Conservation (phyloP, 2,329 filamentous ascomycete species). For the Ceratocystis variospora region DNA sequence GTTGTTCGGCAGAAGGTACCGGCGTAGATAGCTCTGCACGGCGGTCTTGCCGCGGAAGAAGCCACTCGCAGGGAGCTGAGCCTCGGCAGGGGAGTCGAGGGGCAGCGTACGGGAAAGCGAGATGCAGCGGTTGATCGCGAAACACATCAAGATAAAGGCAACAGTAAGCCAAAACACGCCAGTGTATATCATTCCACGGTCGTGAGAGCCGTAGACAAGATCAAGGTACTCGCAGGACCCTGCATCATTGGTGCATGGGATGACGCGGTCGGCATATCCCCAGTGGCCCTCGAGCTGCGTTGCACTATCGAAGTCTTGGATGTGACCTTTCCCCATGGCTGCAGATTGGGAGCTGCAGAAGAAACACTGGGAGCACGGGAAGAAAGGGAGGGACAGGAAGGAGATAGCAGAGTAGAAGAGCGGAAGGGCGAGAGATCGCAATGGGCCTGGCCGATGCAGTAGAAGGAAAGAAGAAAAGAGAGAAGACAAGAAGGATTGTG, state of each 20-base stretch:
- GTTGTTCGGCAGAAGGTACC: constrained; percentile 48
- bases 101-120: background rate
- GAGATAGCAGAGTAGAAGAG: background rate
- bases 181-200: constrained; percentile 37
- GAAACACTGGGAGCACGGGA: background rate
- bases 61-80: constrained; percentile 16
- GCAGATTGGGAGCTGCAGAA: background rate
- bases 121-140: constrained; percentile 21
- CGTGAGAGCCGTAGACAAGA: constrained; percentile 36
- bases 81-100: constrained; percentile 22
- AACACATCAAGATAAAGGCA: constrained; percentile 33
- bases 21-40: constrained; percentile 26
- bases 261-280: constrained; percentile 34
- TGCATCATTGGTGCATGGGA: constrained; percentile 34
- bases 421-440: background rate
- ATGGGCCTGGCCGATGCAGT: background rate
- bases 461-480: background rate
- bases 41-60: constrained; percentile 12
- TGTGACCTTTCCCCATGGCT: constrained; percentile 25
- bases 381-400: background rate
- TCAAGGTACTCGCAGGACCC: constrained; percentile 40
- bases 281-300: constrained; percentile 30
- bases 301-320: constrained; percentile 32
- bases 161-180: constrained; percentile 38
- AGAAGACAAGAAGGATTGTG: background rate